Evolutionary conservation across 345 rosid genomes (phyloP), one percentile per base, ranked within the genome.

Genomic region (Crucihimalaya himalaica): DNA sequence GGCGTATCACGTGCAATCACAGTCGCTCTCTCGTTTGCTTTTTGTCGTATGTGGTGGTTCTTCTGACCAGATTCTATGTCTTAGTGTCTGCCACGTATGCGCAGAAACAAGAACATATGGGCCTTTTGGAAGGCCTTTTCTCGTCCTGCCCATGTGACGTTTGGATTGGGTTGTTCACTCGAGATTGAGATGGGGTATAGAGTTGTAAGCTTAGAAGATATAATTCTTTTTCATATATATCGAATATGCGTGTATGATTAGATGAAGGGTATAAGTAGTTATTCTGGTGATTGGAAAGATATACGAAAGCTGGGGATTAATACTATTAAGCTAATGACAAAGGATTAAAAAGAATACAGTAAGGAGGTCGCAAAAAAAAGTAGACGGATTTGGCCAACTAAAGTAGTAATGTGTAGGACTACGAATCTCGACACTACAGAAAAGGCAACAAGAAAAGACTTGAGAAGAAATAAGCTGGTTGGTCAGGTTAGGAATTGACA

Each of bases 41-140:
- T 78, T 14, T 73, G 86, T 84, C 71, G 55, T 75, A 9, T 77
- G 59, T 48, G 79, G 56, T 71, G 63, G 13, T 74, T 78, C 53
- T 80, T 70, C 55, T 83, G 53, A 76, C n/a, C n/a, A 60, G 42
- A 12, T 10, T 28, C 18, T 29, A 9, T 11, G 5, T 23, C n/a
- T 35, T 34, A 12, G 46, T 35, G 18, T 15, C 55, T 68, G 46
- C 34, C 47, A 32, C 14, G 59, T 66, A 35, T 51, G 23, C 25
- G 12, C 25, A 32, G 35, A 53, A 53, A 67, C 51, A n/a, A 68
- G 12, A 40, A 42, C 28, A 2, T 42, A 29, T 21, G 50, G 63
- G 46, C 63, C 25, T 6, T 37, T 6, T 37, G 23, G 0, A 21
- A 10, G 29, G 34, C 19, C 28, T 34, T 39, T 52, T 25, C 20